Evolutionary conservation across 495 filamentous ascomycete species (phyloP), one percentile per base, ranked within the genome.

Genomic region (Aspergillus ellipticus): DNA sequence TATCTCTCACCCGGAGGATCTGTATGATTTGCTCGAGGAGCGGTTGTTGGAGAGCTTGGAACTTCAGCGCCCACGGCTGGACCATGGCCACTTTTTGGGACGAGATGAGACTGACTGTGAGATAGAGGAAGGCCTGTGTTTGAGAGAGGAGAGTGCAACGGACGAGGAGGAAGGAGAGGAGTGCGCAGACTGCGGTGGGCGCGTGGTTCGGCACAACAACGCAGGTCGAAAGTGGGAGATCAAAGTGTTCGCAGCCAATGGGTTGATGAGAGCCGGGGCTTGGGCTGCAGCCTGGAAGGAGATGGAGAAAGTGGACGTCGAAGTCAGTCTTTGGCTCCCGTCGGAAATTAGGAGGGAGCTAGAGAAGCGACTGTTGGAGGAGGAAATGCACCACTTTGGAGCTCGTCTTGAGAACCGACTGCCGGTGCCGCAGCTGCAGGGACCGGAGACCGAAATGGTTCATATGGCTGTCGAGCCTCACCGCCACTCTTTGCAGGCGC

Each of bases 221-320:
- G 61, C 57, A 2, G 70, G 64, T 20, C 84, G 82, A 61, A 81
- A 88, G 47, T 97, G 90, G 82, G 84, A 92, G 49, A 77, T 98
- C 58, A 88, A 89, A 61, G 85, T 97, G 11, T 98, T 90, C 57
- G 94, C 94, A 2, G 89, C 89, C 3, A 98, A 97, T 69, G 94
- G 94, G 0, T 74, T 97, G 50, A 93, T 98, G 89, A 81, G 85
- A 41, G 85, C 90, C 11, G 91, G 90, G 3, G 92, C 94, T 0
- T 98, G 94, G 94, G 85, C 85, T 24, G 90, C 91, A 15, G 92
- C 89, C 29, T 98, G 94, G 94, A 86, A 81, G 52, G 92, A 97
- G 66, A 98, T 98, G 94, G 94, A 98, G 70, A 82, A 92, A 28
- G 89, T 97, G 7, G 94, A 98, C 70, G 88, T 95, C 0, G 94